These are phyloP conservation scores for Fusarium liriodendri DNA, from an alignment of 2,329 filamentous ascomycete species.

Conservation along the genomic window DNA sequence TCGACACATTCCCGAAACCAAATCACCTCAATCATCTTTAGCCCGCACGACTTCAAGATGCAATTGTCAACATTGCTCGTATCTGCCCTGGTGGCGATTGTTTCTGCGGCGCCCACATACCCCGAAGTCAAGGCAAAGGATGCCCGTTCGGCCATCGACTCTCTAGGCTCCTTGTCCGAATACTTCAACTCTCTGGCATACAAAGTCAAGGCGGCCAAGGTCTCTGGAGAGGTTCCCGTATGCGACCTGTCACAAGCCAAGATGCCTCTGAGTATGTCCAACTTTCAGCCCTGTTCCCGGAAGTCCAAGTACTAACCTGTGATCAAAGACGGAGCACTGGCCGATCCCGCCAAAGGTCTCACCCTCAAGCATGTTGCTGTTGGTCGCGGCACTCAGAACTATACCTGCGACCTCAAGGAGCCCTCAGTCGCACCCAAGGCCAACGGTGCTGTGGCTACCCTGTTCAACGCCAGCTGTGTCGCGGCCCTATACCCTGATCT, in stretches of 20 bases:
- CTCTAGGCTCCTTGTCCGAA: conserved; percentile 61
- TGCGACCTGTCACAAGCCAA: conserved; percentile 67
- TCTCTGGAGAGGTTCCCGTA: conserved; percentile 53
- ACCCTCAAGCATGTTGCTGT: conserved; percentile 82
- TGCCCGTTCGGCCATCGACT: conserved; percentile 50
- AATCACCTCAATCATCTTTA: not conserved
- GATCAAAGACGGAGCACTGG: conserved; percentile 61
- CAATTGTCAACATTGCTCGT: conserved; percentile 59
- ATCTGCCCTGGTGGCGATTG: conserved; percentile 58
- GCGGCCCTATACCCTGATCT: conserved; percentile 76
- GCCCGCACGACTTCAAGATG: conserved; percentile 55
- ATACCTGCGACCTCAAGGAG: conserved; percentile 79
- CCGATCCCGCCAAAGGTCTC: conserved; percentile 69
- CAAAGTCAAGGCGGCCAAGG: conserved; percentile 63
- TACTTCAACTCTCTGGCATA: conserved; percentile 71
- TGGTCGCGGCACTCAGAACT: conserved; percentile 93
- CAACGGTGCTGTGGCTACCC: conserved; percentile 80
- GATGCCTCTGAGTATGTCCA: conserved; percentile 61
- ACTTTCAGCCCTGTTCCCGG: not conserved
- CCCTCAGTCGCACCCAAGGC: conserved; percentile 70
- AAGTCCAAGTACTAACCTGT: conserved; percentile 24
- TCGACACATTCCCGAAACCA: conserved; percentile 10
- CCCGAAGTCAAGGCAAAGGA: conserved; percentile 51
- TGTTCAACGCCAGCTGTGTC: conserved; percentile 90
- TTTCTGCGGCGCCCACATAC: conserved; percentile 59